Base-by-base conservation (phyloP, 441 rosid species). In the Lepidium campestre region DNA sequence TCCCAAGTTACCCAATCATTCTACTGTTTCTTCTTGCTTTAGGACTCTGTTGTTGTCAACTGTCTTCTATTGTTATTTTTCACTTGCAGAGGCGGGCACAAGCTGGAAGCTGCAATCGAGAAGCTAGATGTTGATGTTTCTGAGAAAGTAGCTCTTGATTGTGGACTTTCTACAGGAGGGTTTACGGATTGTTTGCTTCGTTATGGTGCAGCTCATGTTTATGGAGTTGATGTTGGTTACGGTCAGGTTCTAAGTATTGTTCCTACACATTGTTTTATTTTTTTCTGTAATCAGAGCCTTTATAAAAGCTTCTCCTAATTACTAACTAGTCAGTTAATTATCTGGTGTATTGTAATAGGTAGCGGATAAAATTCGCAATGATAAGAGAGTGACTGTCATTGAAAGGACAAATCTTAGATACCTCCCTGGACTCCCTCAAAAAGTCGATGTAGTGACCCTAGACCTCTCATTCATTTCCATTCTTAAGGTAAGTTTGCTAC, bases 401-500 rank as follows among this genome's bases (percentile, higher is more conserved):
- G 97, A 93, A 64, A 80, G 96, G 41, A 93, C 92, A 11, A 93
- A 93, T 80, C 75, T 91, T 57, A 85, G 97, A 75, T 85, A 91
- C 76, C 96, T 93, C 20, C 62, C 92, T 2, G 84, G 73, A 46
- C 96, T 93, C 2, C 96, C 96, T n/a, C 92, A 85, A 60, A 83
- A 79, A 65, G 97, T 93, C 49, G 96, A 91, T 86, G 74, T 93
- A 75, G 99, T 87, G 76, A 93, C 99, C 48, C 76, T 93, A 41
- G 97, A 93, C 75, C 99, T 93, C 62, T 91, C 99, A 1, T 93
- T 93, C 80, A 93, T 93, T 74, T 91, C 99, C 48, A 86, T 91
- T 76, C 91, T 91, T 67, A 49, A 77, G 91, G 99, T 91, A 76
- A 62, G 70, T 65, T 50, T 71, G 34, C 19, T 31, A 52, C 46